Conservation (phyloP, 2,329 filamentous ascomycete genomes). For the Didymella exigua region DNA sequence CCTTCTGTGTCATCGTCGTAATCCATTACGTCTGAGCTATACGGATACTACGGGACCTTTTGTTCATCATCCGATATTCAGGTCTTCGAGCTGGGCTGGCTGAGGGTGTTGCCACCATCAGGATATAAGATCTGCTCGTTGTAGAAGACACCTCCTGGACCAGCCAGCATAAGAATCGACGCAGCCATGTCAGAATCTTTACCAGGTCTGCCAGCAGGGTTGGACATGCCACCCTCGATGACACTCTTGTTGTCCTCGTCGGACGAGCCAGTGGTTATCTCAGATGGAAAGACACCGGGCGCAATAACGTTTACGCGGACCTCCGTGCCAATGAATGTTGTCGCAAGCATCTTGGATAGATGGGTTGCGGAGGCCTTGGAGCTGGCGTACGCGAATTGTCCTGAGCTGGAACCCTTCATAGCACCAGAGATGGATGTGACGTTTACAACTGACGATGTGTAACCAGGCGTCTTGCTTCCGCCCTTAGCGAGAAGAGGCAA, state of each 20-base stretch:
- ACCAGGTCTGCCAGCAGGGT: constrained; percentile 49
- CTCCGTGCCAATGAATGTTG: constrained; percentile 51
- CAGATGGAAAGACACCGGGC: constrained; percentile 52
- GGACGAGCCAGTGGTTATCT: constrained; percentile 57
- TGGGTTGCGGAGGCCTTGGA: constrained; percentile 58
- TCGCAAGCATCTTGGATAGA: constrained; percentile 54
- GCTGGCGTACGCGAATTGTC: constrained; percentile 59
- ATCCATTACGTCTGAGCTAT: not conserved
- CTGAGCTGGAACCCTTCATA: constrained; percentile 56
- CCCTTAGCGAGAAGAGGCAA: constrained; percentile 60
- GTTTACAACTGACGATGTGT: constrained; percentile 59
- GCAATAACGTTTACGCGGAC: constrained; percentile 54
- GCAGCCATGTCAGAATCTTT: constrained; percentile 55
- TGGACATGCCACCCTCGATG: constrained; percentile 50
- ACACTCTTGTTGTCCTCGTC: constrained; percentile 56
- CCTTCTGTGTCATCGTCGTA: not conserved
- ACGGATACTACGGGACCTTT: not conserved
- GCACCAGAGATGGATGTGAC: constrained; percentile 58
- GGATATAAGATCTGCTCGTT: constrained; percentile 61
- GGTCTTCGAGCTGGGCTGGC: constrained; percentile 20
- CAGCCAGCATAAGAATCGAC: constrained; percentile 58
- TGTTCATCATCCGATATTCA: not conserved
- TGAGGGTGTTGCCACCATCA: constrained; percentile 49
- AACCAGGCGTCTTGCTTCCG: constrained; percentile 52
- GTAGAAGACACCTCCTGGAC: constrained; percentile 58